Evolutionary conservation across 768 basidiomycete species (phyloP).

Genomic region (Lactifluus echinatus): DNA sequence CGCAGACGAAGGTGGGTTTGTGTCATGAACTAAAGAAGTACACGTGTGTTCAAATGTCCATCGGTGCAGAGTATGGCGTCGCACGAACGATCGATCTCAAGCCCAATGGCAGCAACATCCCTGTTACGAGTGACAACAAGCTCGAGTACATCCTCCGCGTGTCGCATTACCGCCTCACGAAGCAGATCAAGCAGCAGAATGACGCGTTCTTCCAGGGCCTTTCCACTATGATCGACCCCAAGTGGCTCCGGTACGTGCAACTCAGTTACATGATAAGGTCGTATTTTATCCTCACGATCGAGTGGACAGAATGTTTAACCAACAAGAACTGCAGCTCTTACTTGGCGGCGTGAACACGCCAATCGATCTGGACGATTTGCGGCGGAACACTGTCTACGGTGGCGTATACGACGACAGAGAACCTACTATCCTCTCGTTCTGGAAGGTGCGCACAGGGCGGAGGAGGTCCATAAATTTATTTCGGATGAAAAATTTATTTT

Average conservation of each 20-base stretch:
- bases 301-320: conserved; percentile 82
- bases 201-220: conserved; percentile 88
- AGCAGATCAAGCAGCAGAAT: conserved; percentile 79
- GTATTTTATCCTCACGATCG: background rate
- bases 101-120: conserved; percentile 68
- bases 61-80: conserved; percentile 65
- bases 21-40: background rate
- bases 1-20: conserved; percentile 62
- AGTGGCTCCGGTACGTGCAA: conserved; percentile 62
- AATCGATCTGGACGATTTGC: conserved; percentile 77
- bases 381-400: conserved; percentile 71
- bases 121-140: conserved; percentile 84
- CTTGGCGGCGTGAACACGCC: conserved; percentile 83
- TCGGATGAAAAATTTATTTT: background rate
- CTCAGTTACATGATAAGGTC: background rate
- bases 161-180: conserved; percentile 80
- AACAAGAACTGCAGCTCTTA: conserved; percentile 87
- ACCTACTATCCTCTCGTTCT: conserved; percentile 68
- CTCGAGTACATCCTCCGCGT: conserved; percentile 86
- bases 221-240: conserved; percentile 83
- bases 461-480: background rate
- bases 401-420: conserved; percentile 68
- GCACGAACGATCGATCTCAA: conserved; percentile 70
- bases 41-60: background rate
- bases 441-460: conserved; percentile 48